Conservation (phyloP, 176 grass and related monocot species). For the Guadua angustifolia region DNA sequence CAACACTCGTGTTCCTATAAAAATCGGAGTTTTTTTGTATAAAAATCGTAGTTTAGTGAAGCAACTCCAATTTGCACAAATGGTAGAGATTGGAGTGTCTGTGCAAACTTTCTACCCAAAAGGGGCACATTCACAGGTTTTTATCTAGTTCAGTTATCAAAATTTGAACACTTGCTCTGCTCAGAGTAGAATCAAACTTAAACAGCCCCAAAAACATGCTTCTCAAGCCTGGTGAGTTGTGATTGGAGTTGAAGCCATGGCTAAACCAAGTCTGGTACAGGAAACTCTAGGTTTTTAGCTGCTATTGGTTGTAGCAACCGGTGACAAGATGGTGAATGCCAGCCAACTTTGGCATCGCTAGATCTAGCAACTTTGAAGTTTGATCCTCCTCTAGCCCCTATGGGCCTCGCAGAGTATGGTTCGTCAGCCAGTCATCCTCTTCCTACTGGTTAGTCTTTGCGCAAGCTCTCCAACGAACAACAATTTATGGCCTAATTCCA, state of each 20-base stretch:
- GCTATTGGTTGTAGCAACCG: not conserved
- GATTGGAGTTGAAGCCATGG: not conserved
- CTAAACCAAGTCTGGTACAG: not conserved
- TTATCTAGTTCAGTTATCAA: not conserved
- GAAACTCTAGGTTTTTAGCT: not conserved
- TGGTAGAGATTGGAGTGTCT: not conserved
- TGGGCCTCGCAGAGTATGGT: not conserved
- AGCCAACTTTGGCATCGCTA: not conserved
- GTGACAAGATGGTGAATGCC: not conserved
- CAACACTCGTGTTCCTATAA: not conserved
- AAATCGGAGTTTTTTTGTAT: not conserved
- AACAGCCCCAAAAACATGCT: not conserved
- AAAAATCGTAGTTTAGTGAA: conserved; percentile 1
- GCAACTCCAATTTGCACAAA: not conserved
- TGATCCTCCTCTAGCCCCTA: conserved; percentile 3
- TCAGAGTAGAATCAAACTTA: conserved; percentile 27
- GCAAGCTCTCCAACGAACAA: not conserved
- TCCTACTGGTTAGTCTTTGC: not conserved
- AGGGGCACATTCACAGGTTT: not conserved
- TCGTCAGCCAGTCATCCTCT: not conserved
- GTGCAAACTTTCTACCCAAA: not conserved
- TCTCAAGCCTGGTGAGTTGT: conserved; percentile 7
- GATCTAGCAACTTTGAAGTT: not conserved
- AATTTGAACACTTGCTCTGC: not conserved
- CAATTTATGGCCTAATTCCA: not conserved